A percentile compares a stretch with the other conserved stretches of the same genome.
Evolutionary conservation across 179 eudicot species (phyloP).

Genomic region (Actinidia chinensis): DNA sequence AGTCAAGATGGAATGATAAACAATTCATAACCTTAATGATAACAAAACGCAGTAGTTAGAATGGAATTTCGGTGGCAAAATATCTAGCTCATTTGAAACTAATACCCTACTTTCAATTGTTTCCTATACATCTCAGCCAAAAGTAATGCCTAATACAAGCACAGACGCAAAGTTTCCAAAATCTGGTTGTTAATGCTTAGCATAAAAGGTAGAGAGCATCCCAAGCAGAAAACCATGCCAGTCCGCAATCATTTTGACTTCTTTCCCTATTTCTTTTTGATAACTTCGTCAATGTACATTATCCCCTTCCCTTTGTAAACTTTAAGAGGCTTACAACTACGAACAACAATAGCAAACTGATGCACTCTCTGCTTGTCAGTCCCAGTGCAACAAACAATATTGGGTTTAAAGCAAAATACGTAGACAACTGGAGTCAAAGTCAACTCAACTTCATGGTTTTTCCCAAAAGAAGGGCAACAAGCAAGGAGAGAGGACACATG

Average conservation of each 20-base stretch:
- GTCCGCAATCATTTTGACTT: conserved; percentile 35
- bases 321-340: conserved; percentile 58
- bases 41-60: not conserved
- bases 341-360: conserved; percentile 56
- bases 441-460: conserved; percentile 56
- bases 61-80: not conserved
- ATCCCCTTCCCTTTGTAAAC: conserved; percentile 60
- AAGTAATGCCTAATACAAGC: not conserved
- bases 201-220: not conserved
- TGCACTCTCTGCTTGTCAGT: conserved; percentile 51
- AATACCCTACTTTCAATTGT: not conserved
- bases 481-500: no score
- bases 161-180: not conserved
- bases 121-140: not conserved
- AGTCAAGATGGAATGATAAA: not conserved
- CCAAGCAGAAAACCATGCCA: not conserved
- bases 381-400: conserved; percentile 52
- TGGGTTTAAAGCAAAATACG: conserved; percentile 52
- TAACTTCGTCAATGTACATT: conserved; percentile 52
- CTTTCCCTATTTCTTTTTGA: conserved; percentile 50
- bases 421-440: conserved; percentile 51
- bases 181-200: not conserved
- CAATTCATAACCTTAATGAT: not conserved
- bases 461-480: no score
- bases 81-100: no score